These are phyloP conservation scores for Fusarium hostae DNA, from an alignment of 2,329 filamentous ascomycete species.

Conservation along the genomic window DNA sequence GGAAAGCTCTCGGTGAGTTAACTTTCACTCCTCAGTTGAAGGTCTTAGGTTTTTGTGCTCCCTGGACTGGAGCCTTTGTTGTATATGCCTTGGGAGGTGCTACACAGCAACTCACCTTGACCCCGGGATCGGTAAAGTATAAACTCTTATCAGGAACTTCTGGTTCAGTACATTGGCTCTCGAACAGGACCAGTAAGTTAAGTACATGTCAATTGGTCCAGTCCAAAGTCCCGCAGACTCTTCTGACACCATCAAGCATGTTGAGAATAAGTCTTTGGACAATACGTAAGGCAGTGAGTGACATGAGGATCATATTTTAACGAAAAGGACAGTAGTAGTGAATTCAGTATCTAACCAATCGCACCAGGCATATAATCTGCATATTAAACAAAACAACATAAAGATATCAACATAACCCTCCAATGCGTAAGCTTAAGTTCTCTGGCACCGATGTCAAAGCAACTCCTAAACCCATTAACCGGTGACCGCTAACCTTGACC, in stretches of 20 bases:
- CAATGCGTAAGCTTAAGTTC: conserved; percentile 1
- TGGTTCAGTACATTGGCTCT: conserved; percentile 69
- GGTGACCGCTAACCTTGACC: background rate
- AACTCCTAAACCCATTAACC: conserved; percentile 26
- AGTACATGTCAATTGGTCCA: conserved; percentile 64
- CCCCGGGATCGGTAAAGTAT: conserved; percentile 84
- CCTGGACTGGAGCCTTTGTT: too few relatives aligned
- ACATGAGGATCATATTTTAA: background rate
- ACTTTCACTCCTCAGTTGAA: too few relatives aligned
- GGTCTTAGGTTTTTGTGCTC: too few relatives aligned
- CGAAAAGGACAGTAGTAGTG: background rate
- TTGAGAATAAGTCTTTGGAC: background rate
- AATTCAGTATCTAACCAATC: background rate
- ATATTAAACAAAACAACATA: background rate
- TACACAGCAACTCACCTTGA: conserved; percentile 64
- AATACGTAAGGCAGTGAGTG: background rate
- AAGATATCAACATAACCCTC: background rate
- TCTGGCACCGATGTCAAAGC: conserved; percentile 9
- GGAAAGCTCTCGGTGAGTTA: too few relatives aligned
- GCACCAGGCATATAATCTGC: background rate
- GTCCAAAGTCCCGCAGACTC: conserved; percentile 62
- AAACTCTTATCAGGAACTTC: conserved; percentile 80
- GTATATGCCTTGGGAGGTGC: too few relatives aligned
- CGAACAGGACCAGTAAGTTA: conserved; percentile 78
- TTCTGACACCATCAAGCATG: conserved; percentile 69